Conservation (phyloP, 2,329 filamentous ascomycete genomes). For the Pseudophaeomoniella oleicola region DNA sequence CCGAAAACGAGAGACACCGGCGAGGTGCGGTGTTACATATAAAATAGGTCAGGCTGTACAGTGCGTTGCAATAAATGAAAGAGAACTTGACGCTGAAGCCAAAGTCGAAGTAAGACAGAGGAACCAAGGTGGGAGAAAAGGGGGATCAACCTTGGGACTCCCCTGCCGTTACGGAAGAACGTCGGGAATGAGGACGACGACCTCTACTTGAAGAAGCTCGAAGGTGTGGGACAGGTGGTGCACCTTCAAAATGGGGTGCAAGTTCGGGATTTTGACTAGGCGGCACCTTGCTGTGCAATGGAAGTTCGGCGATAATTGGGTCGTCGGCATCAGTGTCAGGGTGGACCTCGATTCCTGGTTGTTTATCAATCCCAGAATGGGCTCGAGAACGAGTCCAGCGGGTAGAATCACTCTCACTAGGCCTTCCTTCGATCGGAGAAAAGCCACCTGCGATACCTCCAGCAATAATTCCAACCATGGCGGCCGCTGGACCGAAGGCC, state of each 20-base stretch:
- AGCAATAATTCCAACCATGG: constrained; percentile 53
- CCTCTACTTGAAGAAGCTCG: constrained; percentile 4
- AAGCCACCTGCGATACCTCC: constrained; percentile 47
- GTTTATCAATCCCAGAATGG: constrained; percentile 23
- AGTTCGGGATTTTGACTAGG: constrained; percentile 32
- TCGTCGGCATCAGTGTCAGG: constrained; percentile 30
- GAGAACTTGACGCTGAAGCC: too few species aligned
- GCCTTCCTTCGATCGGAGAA: constrained; percentile 42
- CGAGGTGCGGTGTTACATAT: too few species aligned
- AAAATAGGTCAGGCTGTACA: too few species aligned
- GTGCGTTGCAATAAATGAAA: too few species aligned
- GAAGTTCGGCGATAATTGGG: constrained; percentile 25
- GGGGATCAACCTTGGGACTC: not conserved
- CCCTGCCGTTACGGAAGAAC: constrained; percentile 3
- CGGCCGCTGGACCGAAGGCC: constrained; percentile 43
- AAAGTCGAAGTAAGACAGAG: too few species aligned
- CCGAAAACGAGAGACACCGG: not conserved
- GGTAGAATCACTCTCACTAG: constrained; percentile 17
- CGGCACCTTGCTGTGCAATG: constrained; percentile 19
- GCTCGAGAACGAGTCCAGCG: constrained; percentile 21
- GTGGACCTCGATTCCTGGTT: constrained; percentile 31
- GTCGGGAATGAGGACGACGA: constrained; percentile 4
- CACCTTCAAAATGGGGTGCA: constrained; percentile 27
- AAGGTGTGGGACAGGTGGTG: constrained; percentile 13
- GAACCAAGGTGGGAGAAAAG: not conserved